Base-by-base conservation (phyloP, 1,284 basidiomycete genomes). In the Cryptococcus sp. region DNA sequence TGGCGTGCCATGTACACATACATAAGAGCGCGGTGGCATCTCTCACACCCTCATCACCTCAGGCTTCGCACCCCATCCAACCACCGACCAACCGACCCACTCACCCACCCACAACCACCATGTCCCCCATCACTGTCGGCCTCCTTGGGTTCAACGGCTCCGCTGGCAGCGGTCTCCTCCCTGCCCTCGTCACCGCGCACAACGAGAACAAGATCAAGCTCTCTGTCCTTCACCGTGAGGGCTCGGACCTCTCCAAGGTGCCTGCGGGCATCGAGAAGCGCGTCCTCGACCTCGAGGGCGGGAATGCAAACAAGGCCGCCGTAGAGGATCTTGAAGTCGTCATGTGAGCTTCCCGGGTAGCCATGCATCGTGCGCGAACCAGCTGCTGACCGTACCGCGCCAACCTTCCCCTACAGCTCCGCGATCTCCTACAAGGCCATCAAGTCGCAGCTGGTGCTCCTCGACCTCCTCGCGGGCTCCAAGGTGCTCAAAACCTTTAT, bases 241-340 rank as follows among this genome's bases (percentile, higher is more conserved):
- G 39, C 12, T 58, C 58, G 8, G 53, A 63, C 43, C 38, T 55
- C 23, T 54, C 52, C 20, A 35, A 45, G 43, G 35, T 68, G 42
- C 66, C 66, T 3, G 20, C 35, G 7, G 57, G 53, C n/a, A 48
- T 66, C 9, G 59, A 66, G 39, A 60, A 46, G n/a, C 52, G 64
- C 20, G 43, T 56, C 0, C 15, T 68, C 8, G 60, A 68, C 28
- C 39, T 66, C 13, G 50, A 38, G 16, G 38, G 38, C 4, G 38
- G 48, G 6, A 48, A 57, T 11, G 40, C 23, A 7, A 49, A 56
- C 35, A 53, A 53, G 28, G 37, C 43, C 15, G 57, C 57, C 0
- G 51, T 65, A 3, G 38, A 55, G 20, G 65, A 53, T 16, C 38
- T 65, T 2, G 49, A 65, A 20, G 58, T 63, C 5, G 21, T 67